Percentiles rank a stretch among this genome's conserved stretches.
Conservation (phyloP, 371 early-diverging fungal species). For the Blakeslea trispora region DNA sequence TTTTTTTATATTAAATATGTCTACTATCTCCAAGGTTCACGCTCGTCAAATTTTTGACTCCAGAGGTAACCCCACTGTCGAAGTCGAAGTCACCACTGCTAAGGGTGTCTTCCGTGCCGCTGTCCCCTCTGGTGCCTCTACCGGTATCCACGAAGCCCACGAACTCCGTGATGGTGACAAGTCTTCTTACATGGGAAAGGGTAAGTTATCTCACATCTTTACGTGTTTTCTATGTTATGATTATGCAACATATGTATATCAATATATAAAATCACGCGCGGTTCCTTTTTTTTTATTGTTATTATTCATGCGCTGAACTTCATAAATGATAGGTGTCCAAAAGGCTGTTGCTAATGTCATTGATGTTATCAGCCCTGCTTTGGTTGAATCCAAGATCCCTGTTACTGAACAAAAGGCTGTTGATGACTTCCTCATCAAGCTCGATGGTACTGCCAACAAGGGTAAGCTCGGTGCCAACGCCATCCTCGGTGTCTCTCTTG, state of each 20-base stretch:
- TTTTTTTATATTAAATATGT: slow-evolving; percentile 10
- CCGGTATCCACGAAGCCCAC: slow-evolving; percentile 98
- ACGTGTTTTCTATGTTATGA: background rate
- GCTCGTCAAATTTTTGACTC: slow-evolving; percentile 99
- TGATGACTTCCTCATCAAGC: slow-evolving; percentile 88
- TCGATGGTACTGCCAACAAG: slow-evolving; percentile 97
- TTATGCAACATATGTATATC: no score
- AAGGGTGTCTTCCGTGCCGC: slow-evolving; percentile 94
- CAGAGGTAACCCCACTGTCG: slow-evolving; percentile 99
- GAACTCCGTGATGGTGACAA: slow-evolving; percentile 96
- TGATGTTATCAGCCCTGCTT: slow-evolving; percentile 81
- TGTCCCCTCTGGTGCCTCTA: slow-evolving; percentile 99
- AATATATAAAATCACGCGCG: no score
- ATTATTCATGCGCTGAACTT: background rate
- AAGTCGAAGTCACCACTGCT: slow-evolving; percentile 96
- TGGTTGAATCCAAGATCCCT: slow-evolving; percentile 74
- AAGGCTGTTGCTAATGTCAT: slow-evolving; percentile 96
- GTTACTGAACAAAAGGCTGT: slow-evolving; percentile 87
- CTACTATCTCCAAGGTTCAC: slow-evolving; percentile 75
- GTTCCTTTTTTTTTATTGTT: no score
- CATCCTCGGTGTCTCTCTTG: slow-evolving; percentile 97
- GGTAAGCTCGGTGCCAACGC: slow-evolving; percentile 98
- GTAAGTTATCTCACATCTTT: slow-evolving; percentile 41
- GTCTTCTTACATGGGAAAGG: slow-evolving; percentile 92
- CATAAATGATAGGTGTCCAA: slow-evolving; percentile 70